Conservation (phyloP, 1,284 basidiomycete genomes). For the Vanrija sp. region DNA sequence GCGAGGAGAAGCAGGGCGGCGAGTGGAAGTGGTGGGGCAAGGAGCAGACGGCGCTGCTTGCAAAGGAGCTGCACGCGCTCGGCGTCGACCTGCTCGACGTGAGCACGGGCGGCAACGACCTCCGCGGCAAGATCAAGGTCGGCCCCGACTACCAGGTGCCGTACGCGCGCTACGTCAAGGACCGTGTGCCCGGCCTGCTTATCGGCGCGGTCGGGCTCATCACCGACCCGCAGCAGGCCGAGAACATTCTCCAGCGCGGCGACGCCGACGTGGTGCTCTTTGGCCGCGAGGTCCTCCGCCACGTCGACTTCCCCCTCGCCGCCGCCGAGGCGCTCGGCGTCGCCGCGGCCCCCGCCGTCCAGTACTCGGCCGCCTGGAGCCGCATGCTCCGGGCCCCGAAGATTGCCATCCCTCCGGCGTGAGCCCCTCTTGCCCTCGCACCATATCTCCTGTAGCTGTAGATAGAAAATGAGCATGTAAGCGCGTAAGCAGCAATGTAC, state of each 20-base stretch:
- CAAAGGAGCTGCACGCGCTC: constrained; percentile 57
- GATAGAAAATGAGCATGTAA: no score
- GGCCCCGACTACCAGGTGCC: constrained; percentile 67
- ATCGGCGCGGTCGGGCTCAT: constrained; percentile 69
- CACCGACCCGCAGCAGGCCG: constrained; percentile 61
- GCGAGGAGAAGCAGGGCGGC: constrained; percentile 50
- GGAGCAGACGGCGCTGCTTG: constrained; percentile 64
- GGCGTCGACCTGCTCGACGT: constrained; percentile 70
- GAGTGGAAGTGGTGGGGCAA: constrained; percentile 55
- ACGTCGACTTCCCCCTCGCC: constrained; percentile 47
- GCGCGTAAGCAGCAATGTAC: no score
- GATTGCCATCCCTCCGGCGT: no score
- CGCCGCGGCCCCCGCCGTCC: constrained; percentile 40
- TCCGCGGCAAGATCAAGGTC: constrained; percentile 56
- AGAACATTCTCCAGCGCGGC: constrained; percentile 61
- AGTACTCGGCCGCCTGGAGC: constrained; percentile 53
- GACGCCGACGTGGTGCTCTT: constrained; percentile 66
- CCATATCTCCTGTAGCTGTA: no score
- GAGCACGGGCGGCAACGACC: constrained; percentile 66
- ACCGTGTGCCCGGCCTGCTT: constrained; percentile 56
- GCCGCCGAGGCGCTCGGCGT: constrained; percentile 41
- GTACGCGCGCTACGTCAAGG: constrained; percentile 65
- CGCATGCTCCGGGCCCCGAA: constrained; percentile 40
- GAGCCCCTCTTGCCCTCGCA: no score
- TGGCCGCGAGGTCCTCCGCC: constrained; percentile 56